Conservation (phyloP, 805 yeast genomes). For the Ogataea angusta region DNA sequence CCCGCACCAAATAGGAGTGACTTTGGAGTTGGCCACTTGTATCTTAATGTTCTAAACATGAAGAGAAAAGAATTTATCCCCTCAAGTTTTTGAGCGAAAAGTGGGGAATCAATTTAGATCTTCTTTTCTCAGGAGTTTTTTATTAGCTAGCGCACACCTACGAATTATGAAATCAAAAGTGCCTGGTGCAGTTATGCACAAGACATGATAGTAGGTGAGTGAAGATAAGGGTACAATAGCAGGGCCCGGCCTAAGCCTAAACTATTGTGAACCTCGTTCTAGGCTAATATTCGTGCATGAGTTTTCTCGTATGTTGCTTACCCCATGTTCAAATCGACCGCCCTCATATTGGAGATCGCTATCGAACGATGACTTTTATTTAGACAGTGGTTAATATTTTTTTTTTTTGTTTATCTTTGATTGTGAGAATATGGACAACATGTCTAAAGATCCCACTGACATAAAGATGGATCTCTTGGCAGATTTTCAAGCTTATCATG, state of each 20-base stretch:
- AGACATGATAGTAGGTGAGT: not conserved
- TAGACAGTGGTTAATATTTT: no score
- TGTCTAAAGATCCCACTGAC: not conserved
- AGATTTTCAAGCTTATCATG: slow-evolving; percentile 5
- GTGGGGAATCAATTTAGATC: not conserved
- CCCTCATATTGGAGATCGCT: no score
- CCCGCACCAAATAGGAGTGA: not conserved
- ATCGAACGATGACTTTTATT: no score
- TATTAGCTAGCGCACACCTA: no score
- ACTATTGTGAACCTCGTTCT: not conserved
- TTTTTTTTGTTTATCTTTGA: no score
- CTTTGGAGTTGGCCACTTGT: not conserved
- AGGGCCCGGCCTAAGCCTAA: not conserved
- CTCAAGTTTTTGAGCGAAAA: not conserved
- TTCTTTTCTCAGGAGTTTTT: no score
- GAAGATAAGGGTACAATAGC: not conserved
- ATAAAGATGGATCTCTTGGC: slow-evolving; percentile 1
- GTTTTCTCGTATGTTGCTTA: no score
- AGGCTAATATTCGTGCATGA: not conserved
- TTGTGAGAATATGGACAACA: not conserved
- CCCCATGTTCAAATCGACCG: no score
- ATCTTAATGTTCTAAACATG: not conserved
- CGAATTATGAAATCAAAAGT: not conserved
- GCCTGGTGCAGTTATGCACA: not conserved
- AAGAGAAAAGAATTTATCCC: not conserved